Base-by-base conservation (phyloP, 768 basidiomycete species). In the Galerina marginata region DNA sequence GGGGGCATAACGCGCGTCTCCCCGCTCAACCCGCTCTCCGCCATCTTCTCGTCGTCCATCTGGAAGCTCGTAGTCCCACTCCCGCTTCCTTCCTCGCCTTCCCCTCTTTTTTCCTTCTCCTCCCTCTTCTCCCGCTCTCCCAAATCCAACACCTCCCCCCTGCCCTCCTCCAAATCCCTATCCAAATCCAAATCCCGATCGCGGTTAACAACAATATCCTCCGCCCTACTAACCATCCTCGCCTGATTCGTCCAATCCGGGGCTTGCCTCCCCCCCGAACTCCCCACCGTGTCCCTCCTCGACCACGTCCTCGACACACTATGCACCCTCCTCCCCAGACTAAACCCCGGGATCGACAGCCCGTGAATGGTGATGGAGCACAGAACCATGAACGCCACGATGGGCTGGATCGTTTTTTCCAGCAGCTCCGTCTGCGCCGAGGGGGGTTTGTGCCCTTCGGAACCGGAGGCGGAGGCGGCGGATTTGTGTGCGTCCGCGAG, bases 371-470 rank as follows among this genome's bases (percentile, higher is more conserved):
- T 81, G 61, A 98, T 92, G 0, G 94, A 96, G 66, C 87, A 89
- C 7, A 99, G 82, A 3, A 99, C 97, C 86, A 99, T 88, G 74
- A 97, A 98, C 1, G 91, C 89, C 10, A 95, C 92, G 65, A 99
- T 93, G 0, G 97, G 97, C 71, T 96, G 92, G 57, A 99, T 95
- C 4, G 86, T 80, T 11, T 87, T 79, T 1, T 86, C 82, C 14
- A 99, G 80, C 12, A 89, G 72, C 56, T 90, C 84, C 9, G 85
- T 77, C 70, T 92, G 88, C 15, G 49, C 46, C 25, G 59, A 48
- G 43, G 60, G 55, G 2, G 29, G 60, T 49, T 25, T 45, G 29
- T 54, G 56, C 9, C 39, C 29, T 0, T 33, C 29, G 29, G 29
- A 6, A 6, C 29, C 39, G 2, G 51, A 3, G 11, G 23, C 38